phyloP scores from a whole-genome alignment of 2,329 filamentous ascomycete genomes.

The Huntiella moniliformis region DNA sequence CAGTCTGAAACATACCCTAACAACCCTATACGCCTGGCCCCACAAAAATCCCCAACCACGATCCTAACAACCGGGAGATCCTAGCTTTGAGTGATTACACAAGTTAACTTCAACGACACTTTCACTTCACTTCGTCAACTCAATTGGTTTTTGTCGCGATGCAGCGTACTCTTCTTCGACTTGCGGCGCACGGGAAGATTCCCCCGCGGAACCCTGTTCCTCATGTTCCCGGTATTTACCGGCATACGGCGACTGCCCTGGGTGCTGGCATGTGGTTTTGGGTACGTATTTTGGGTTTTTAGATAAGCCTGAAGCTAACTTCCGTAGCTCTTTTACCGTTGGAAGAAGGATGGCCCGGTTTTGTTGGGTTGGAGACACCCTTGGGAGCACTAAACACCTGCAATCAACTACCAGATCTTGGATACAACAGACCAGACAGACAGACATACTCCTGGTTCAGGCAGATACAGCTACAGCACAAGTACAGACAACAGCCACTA shows the following conservation, averaged over 20 bases:
- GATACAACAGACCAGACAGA: not conserved
- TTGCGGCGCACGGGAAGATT: constrained; percentile 3
- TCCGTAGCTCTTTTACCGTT: constrained; percentile 77
- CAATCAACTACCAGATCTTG: too few species aligned
- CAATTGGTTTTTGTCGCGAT: not conserved
- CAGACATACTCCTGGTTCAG: not conserved
- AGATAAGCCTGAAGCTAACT: not conserved
- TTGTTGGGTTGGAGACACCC: constrained; percentile 89
- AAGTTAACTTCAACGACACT: too few species aligned
- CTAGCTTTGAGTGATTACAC: too few species aligned
- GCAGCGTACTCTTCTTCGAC: not conserved
- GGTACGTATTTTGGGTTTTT: constrained; percentile 34
- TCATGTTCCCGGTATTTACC: constrained; percentile 47
- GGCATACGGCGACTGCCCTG: constrained; percentile 68
- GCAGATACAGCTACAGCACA: constrained; percentile 1
- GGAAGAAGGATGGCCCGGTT: constrained; percentile 82
- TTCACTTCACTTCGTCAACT: too few species aligned
- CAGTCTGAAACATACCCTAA: too few species aligned
- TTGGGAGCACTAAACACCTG: constrained; percentile 61
- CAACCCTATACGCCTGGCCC: too few species aligned
- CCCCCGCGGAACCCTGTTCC: constrained; percentile 20
- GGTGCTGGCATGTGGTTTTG: constrained; percentile 99
- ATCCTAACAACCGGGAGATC: too few species aligned
- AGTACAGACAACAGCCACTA: not conserved
- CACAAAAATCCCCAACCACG: too few species aligned